Percentiles rank a stretch among this genome's conserved stretches.
These are phyloP conservation scores for Acephala macrosclerotiorum DNA, from an alignment of 2,329 filamentous ascomycete species.

Conservation along the genomic window DNA sequence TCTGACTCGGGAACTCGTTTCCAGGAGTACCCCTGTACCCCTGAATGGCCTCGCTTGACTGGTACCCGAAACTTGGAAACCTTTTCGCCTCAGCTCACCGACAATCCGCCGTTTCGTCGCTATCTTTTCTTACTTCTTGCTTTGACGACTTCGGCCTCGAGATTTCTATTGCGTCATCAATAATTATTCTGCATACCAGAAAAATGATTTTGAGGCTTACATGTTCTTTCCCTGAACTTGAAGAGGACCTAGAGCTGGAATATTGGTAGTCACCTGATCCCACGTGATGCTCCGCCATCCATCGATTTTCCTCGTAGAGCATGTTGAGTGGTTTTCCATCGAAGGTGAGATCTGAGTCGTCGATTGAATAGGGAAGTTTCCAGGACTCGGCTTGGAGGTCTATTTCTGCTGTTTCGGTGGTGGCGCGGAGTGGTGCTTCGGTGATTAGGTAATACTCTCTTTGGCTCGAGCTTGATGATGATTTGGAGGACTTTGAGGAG, in stretches of 20 bases:
- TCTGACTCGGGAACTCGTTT: background rate
- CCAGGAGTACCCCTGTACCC: background rate
- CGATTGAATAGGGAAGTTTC: slow-evolving; percentile 39
- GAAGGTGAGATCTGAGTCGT: slow-evolving; percentile 41
- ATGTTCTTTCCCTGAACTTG: slow-evolving; percentile 7
- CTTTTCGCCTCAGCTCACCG: too few relatives aligned
- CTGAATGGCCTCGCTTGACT: slow-evolving; percentile 4
- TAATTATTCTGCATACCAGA: background rate
- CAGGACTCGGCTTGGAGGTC: slow-evolving; percentile 35
- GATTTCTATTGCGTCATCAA: slow-evolving; percentile 12
- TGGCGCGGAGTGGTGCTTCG: slow-evolving; percentile 10
- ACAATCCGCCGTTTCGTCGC: background rate
- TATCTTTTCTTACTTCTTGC: slow-evolving; percentile 20
- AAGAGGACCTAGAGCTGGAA: background rate
- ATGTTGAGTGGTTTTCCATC: slow-evolving; percentile 43
- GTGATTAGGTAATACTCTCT: slow-evolving; percentile 33
- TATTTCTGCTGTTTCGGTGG: slow-evolving; percentile 10
- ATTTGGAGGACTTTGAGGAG: background rate
- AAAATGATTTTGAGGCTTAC: slow-evolving; percentile 1
- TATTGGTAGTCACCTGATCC: background rate
- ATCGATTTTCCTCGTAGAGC: slow-evolving; percentile 41
- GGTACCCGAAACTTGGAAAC: background rate
- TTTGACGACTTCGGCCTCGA: slow-evolving; percentile 28
- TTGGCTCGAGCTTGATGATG: background rate
- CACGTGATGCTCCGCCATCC: slow-evolving; percentile 31